phyloP scores from a whole-genome alignment of 768 basidiomycete genomes.

The Ephemerocybe angulata region DNA sequence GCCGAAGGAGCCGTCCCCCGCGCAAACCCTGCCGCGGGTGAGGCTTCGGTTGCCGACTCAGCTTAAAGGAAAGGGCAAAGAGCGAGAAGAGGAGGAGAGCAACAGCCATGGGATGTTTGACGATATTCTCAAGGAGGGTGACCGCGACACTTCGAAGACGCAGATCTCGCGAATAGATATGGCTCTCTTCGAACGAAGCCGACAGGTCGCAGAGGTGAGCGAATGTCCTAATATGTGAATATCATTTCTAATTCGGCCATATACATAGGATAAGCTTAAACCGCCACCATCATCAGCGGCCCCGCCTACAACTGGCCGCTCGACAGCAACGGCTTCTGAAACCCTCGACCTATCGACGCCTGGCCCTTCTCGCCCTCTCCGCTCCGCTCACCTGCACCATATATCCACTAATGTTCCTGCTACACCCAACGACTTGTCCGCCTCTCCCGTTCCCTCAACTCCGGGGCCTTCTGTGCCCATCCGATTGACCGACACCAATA shows the following conservation, averaged over 20 bases:
- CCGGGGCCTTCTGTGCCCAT: constrained; percentile 29
- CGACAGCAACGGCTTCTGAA: neutral
- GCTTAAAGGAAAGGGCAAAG: constrained; percentile 68
- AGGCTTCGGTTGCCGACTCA: constrained; percentile 51
- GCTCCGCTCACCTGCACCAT: constrained; percentile 50
- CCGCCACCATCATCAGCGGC: constrained; percentile 38
- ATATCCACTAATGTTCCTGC: constrained; percentile 15
- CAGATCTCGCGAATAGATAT: constrained; percentile 59
- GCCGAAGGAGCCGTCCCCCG: constrained; percentile 38
- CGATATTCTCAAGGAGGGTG: constrained; percentile 63
- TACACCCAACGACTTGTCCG: constrained; percentile 30
- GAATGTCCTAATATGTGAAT: constrained; percentile 7
- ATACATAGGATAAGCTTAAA: constrained; percentile 45
- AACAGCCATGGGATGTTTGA: constrained; percentile 70
- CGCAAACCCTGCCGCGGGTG: constrained; percentile 36
- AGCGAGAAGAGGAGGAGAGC: constrained; percentile 65
- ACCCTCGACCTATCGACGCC: constrained; percentile 30
- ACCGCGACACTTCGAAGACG: constrained; percentile 74
- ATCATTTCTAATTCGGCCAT: neutral
- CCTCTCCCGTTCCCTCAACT: constrained; percentile 43
- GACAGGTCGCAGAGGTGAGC: constrained; percentile 72
- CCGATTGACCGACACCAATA: constrained; percentile 27
- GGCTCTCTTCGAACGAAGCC: constrained; percentile 67
- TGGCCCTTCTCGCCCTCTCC: constrained; percentile 60
- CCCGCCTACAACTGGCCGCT: constrained; percentile 10